Percentiles rank a stretch among this genome's conserved stretches.
These are phyloP conservation scores for Rhodotorula graminis DNA, from an alignment of 768 basidiomycete genomes.

Conservation along the genomic window DNA sequence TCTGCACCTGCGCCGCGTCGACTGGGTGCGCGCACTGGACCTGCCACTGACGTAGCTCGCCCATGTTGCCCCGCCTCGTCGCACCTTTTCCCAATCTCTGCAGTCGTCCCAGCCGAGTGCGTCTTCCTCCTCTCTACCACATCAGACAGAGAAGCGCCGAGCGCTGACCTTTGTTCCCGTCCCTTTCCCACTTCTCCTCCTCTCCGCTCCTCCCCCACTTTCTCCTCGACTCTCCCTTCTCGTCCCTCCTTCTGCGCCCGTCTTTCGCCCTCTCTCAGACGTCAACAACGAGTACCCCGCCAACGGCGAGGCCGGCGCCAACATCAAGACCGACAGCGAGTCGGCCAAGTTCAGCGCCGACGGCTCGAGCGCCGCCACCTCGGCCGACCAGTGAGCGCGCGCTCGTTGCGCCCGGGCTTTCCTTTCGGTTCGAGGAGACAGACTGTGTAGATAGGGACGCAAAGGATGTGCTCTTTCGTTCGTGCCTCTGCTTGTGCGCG, in stretches of 20 bases:
- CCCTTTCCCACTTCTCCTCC: too few relatives aligned
- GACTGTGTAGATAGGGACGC: too few relatives aligned
- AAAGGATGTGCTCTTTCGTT: too few relatives aligned
- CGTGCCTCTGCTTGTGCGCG: too few relatives aligned
- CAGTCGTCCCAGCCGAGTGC: conserved; percentile 33
- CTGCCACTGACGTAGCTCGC: neutral
- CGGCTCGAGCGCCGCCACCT: conserved; percentile 15
- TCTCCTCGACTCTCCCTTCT: too few relatives aligned
- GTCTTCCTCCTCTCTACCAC: neutral
- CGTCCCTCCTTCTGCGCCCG: too few relatives aligned
- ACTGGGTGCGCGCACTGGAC: too few relatives aligned
- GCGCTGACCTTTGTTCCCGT: neutral
- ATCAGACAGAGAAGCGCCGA: neutral
- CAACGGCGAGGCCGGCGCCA: conserved; percentile 13
- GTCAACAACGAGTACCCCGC: conserved; percentile 37
- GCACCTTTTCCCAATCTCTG: neutral
- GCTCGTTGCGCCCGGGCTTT: too few relatives aligned
- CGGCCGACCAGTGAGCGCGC: conserved; percentile 4
- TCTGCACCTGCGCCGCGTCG: neutral
- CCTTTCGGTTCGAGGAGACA: too few relatives aligned
- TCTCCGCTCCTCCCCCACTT: neutral
- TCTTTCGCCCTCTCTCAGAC: conserved; percentile 1
- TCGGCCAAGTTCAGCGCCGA: conserved; percentile 9
- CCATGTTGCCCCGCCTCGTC: too few relatives aligned
- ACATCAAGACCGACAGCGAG: conserved; percentile 26